Conservation (phyloP, 2,329 filamentous ascomycete genomes). For the Alternaria incomplexa region DNA sequence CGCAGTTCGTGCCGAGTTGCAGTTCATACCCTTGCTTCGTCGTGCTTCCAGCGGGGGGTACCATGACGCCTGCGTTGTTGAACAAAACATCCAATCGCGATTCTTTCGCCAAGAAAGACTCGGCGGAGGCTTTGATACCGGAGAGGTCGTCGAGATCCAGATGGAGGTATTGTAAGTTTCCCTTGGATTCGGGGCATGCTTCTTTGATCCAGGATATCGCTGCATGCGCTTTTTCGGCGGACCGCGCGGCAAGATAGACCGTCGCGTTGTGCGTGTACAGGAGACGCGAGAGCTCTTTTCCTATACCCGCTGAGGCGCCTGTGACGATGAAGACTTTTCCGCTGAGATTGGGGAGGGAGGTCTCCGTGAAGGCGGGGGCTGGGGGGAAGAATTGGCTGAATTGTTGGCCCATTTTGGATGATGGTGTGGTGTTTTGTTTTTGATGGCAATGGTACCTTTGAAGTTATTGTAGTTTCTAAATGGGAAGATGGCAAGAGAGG, state of each 20-base stretch:
- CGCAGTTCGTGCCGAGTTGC: conserved; percentile 48
- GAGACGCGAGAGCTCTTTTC: conserved; percentile 58
- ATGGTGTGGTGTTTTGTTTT: no score
- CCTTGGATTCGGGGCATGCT: neutral
- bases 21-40: conserved; percentile 23
- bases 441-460: no score
- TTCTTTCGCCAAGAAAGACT: conserved; percentile 46
- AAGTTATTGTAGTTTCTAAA: no score
- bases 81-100: conserved; percentile 49
- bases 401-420: neutral
- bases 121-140: conserved; percentile 28
- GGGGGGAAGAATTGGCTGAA: conserved; percentile 33
- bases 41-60: conserved; percentile 9
- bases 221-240: neutral
- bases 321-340: conserved; percentile 57
- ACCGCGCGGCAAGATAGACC: conserved; percentile 61
- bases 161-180: neutral
- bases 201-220: neutral
- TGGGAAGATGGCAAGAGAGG: neutral
- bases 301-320: conserved; percentile 55
- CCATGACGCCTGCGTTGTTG: conserved; percentile 41
- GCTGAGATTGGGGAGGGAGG: conserved; percentile 49
- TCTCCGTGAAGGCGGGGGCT: conserved; percentile 50
- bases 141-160: neutral
- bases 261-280: conserved; percentile 60